These are phyloP conservation scores for Fusarium liriodendri DNA, from an alignment of 2,329 filamentous ascomycete species.

Conservation along the genomic window DNA sequence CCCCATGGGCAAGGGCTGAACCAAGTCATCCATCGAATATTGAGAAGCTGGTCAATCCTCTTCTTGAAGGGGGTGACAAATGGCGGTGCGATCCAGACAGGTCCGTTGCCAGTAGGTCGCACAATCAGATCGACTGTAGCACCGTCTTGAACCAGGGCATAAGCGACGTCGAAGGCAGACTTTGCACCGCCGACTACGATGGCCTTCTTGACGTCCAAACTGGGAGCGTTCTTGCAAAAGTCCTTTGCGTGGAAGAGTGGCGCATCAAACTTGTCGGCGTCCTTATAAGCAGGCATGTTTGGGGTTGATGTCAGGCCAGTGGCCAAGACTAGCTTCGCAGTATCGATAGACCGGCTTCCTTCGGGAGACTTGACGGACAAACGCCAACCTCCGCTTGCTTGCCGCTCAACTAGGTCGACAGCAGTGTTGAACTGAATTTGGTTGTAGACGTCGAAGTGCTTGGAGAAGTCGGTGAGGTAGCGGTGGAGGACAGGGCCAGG, in stretches of 20 bases:
- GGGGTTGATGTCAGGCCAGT: slow-evolving; percentile 60
- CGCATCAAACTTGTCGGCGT: slow-evolving; percentile 49
- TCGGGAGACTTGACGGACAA: slow-evolving; percentile 17
- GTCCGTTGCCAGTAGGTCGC: slow-evolving; percentile 61
- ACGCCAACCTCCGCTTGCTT: slow-evolving; percentile 29
- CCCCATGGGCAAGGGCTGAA: slow-evolving; percentile 76
- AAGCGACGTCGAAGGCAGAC: slow-evolving; percentile 68
- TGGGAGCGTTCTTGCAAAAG: slow-evolving; percentile 49
- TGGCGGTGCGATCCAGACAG: slow-evolving; percentile 64
- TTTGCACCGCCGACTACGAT: slow-evolving; percentile 68
- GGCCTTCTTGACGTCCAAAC: slow-evolving; percentile 48
- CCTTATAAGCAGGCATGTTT: slow-evolving; percentile 53
- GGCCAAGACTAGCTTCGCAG: slow-evolving; percentile 60
- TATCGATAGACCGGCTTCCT: slow-evolving; percentile 26
- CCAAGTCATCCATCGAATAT: slow-evolving; percentile 69
- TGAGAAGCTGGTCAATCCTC: slow-evolving; percentile 67
- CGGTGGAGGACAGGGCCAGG: slow-evolving; percentile 50
- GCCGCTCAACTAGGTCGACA: slow-evolving; percentile 57
- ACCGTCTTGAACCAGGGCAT: slow-evolving; percentile 62
- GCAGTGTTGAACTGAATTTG: slow-evolving; percentile 62
- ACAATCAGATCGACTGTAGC: slow-evolving; percentile 63
- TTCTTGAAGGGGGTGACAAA: slow-evolving; percentile 71
- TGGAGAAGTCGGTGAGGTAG: slow-evolving; percentile 52
- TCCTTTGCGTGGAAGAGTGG: slow-evolving; percentile 59
- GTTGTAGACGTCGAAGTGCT: slow-evolving; percentile 60